Base-by-base conservation (phyloP, 192 early-diverging fungal species). In the Polychytrium aggregatum region DNA sequence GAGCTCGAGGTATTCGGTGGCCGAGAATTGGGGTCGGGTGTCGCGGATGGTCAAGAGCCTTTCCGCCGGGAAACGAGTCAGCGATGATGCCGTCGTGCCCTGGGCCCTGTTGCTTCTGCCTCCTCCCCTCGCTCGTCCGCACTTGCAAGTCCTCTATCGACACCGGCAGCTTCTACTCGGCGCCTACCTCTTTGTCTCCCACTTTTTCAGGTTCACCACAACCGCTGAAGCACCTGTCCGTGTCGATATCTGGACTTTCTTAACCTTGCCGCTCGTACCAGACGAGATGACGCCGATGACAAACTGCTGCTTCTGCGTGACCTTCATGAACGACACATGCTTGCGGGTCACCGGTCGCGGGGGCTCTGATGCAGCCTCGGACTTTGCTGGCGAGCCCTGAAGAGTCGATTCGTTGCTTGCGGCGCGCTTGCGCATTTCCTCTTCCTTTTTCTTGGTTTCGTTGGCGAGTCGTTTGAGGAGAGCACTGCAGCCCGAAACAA, bases 161-260 rank as follows among this genome's bases (percentile, higher is more conserved):
- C n/a, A n/a, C n/a, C n/a, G n/a, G n/a, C n/a, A n/a, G n/a, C n/a
- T n/a, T n/a, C n/a, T n/a, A n/a, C n/a, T n/a, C n/a, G n/a, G n/a
- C n/a, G n/a, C 27, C 37, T 53, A 70, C 70, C 55, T 44, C 44
- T 58, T 59, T 8, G 46, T 42, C 17, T 72, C 70, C 70, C 70
- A 72, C 13, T 48, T 25, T 45, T 72, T 72, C 27, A 72, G 30
- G 46, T 70, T 63, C 17, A 67, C 41, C 9, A 42, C 54, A 2
- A 72, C 35, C 7, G 59, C 37, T 8, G 59, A 47, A 11, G 38
- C 30, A n/a, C 63, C 65, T 16, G 46, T 38, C 35, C 14, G 51
- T 20, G 29, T 48, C 27, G 46, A n/a, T 2, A 72, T 41, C n/a
- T 65, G 67, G 14, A 68, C 26, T 22, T 72, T 70, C 24, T 46